Conservation (phyloP, 2,329 filamentous ascomycete species). For the Neopestalotiopsis rosae region DNA sequence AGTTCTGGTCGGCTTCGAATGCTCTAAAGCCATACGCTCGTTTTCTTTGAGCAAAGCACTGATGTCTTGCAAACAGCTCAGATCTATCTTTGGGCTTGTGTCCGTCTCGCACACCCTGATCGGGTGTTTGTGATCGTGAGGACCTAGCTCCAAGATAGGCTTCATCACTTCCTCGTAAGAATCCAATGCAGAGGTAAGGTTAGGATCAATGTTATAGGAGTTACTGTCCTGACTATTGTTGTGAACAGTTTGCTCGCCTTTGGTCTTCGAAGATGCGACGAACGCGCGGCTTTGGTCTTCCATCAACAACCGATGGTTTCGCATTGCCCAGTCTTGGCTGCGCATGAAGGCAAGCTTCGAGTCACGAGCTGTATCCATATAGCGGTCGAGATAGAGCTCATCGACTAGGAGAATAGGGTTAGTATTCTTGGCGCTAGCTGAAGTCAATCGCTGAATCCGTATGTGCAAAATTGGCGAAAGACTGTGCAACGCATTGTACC, state of each 20-base stretch:
- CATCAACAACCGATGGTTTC: conserved; percentile 57
- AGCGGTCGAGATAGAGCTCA: conserved; percentile 85
- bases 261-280: background rate
- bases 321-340: conserved; percentile 76
- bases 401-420: conserved; percentile 82
- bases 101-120: background rate
- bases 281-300: conserved; percentile 23
- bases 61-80: background rate
- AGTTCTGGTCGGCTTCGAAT: background rate
- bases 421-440: conserved; percentile 68
- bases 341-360: conserved; percentile 68
- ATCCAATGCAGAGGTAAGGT: background rate
- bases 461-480: conserved; percentile 88
- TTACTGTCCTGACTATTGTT: too few relatives aligned
- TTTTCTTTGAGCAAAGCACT: too few relatives aligned
- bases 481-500: conserved; percentile 74
- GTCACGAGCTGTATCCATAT: conserved; percentile 71
- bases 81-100: background rate
- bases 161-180: background rate
- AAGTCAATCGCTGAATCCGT: conserved; percentile 83
- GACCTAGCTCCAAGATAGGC: background rate
- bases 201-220: background rate
- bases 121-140: background rate
- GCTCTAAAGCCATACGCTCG: background rate
- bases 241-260: background rate